Base-by-base conservation (phyloP, 2,329 filamentous ascomycete genomes). In the Talaromyces sp. region DNA sequence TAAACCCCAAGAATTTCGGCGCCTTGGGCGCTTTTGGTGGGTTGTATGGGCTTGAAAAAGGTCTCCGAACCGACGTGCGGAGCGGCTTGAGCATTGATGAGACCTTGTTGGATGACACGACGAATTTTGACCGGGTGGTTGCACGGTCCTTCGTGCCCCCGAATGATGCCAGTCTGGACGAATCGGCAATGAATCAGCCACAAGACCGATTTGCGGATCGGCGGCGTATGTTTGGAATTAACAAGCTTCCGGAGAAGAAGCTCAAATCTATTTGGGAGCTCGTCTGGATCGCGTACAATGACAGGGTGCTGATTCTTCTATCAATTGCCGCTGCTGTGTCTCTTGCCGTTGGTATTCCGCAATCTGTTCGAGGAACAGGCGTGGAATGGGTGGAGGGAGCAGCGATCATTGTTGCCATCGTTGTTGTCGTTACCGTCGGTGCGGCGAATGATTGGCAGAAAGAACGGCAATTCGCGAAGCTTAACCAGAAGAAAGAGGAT, bases 361-460 rank as follows among this genome's bases (percentile, higher is more conserved):
- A 91, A 65, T 86, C 87, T 1, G 79, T 87, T 46, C 57, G 77
- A 5, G 70, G 78, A 8, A 73, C 84, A 4, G 81, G 81, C 32
- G 85, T 90, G 11, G 86, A 91, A 69, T 93, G 89, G 89, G 86
- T 91, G 4, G 89, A 93, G 71, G 89, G 89, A 58, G 85, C 91
- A 9, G 89, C 89, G 7, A 91, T 92, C 57, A 85, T 91, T 39
- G 82, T 87, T 19, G 89, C 89, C 46, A 90, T 92, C 55, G 67
- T 87, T 14, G 86, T 92, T 57, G 89, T 92, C 42, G 86, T 91
- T 3, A 71, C 87, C 17, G 89, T 90, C 17, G 89, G 88, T 55
- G 88, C 89, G n/a, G 75, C 86, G 30, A 92, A 91, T 60, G 89
- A 92, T 66, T 92, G 86, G 81, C 89, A 92, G 65, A 91, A 91